These are phyloP conservation scores for Arachis stenosperma DNA, from an alignment of 306 rosid species.

Conservation along the genomic window DNA sequence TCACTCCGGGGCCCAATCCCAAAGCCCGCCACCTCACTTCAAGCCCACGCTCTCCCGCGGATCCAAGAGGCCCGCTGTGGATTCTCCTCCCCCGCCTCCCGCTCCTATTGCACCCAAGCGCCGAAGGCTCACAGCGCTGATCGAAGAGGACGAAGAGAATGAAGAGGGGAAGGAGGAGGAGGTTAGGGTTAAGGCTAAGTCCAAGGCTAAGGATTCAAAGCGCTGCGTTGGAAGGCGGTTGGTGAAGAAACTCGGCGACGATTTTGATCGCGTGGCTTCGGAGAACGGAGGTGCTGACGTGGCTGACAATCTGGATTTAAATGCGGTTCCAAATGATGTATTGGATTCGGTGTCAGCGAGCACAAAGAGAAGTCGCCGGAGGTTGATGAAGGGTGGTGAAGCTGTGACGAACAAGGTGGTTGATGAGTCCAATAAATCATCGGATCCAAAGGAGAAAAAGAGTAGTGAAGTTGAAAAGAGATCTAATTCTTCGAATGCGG, in stretches of 20 bases:
- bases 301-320: slow-evolving; percentile 1
- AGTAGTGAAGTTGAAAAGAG: slow-evolving; percentile 9
- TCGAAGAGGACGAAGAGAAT: slow-evolving; percentile 39
- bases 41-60: not conserved
- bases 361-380: slow-evolving; percentile 44
- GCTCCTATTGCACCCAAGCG: slow-evolving; percentile 64
- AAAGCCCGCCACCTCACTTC: not conserved
- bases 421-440: slow-evolving; percentile 34
- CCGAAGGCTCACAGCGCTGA: slow-evolving; percentile 45
- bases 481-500: slow-evolving; percentile 37
- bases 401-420: slow-evolving; percentile 47
- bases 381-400: slow-evolving; percentile 29
- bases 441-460: slow-evolving; percentile 38
- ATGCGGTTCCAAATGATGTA: slow-evolving; percentile 6
- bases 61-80: slow-evolving; percentile 6
- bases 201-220: not conserved
- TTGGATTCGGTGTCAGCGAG: slow-evolving; percentile 28
- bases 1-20: slow-evolving; percentile 23
- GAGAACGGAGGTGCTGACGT: slow-evolving; percentile 34
- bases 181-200: not conserved
- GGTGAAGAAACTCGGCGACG: slow-evolving; percentile 84
- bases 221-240: slow-evolving; percentile 47
- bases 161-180: slow-evolving; percentile 6
- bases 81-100: slow-evolving; percentile 63
- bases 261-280: slow-evolving; percentile 74